Conservation (phyloP, 345 rosid genomes). For the Orychophragmus violaceus region DNA sequence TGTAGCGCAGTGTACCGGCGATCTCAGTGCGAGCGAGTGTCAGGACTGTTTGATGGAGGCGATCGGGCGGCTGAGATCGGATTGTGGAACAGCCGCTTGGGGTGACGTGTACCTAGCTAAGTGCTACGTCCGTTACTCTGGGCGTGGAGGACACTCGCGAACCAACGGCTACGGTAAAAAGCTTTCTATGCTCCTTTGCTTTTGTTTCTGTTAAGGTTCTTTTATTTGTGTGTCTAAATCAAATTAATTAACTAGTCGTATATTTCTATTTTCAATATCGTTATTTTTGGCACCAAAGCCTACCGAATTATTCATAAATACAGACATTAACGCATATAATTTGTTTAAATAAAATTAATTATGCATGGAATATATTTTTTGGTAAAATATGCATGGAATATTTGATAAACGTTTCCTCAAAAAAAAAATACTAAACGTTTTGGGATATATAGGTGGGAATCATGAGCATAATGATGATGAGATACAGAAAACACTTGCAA, state of each 20-base stretch:
- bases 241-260: neutral
- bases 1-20: conserved; percentile 76
- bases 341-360: too few species aligned
- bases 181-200: neutral
- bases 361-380: too few species aligned
- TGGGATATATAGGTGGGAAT: too few species aligned
- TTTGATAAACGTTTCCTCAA: too few species aligned
- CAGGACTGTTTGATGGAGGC: conserved; percentile 88
- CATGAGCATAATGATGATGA: too few species aligned
- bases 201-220: neutral
- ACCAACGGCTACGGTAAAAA: conserved; percentile 21
- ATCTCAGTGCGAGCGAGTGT: conserved; percentile 61
- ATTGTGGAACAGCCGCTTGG: conserved; percentile 53
- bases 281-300: neutral
- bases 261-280: neutral
- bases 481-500: too few species aligned
- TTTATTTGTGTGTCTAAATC: neutral
- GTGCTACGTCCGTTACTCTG: conserved; percentile 69
- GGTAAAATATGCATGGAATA: too few species aligned
- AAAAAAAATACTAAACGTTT: too few species aligned
- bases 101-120: conserved; percentile 83
- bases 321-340: neutral
- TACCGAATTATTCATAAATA: too few species aligned
- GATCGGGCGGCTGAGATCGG: conserved; percentile 50
- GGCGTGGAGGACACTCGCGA: conserved; percentile 49